Conservation (phyloP, 306 rosid genomes). For the Sophora flavescens region DNA sequence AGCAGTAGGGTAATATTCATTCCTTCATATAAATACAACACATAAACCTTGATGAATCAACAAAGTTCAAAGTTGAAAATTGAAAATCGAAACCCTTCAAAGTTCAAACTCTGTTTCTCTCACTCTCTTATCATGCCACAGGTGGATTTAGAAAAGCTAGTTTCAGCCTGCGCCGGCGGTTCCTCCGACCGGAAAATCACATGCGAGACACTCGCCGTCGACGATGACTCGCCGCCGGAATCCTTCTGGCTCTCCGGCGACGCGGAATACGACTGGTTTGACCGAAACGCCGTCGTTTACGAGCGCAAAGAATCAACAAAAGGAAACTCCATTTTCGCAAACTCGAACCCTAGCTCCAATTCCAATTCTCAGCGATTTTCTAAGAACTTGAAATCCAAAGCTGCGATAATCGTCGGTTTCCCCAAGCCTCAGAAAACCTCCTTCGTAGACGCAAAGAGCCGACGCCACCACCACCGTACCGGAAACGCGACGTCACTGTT, state of each 20-base stretch:
- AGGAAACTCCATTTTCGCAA: constrained; percentile 61
- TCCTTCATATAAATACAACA: constrained; percentile 37
- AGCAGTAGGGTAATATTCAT: background rate
- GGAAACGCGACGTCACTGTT: constrained; percentile 60
- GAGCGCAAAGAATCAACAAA: constrained; percentile 81
- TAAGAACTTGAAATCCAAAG: constrained; percentile 67
- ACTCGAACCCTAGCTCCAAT: constrained; percentile 57
- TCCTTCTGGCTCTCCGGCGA: constrained; percentile 93
- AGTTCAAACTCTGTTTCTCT: constrained; percentile 6
- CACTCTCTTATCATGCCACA: constrained; percentile 65
- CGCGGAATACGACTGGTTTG: constrained; percentile 91
- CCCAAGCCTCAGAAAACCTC: constrained; percentile 83
- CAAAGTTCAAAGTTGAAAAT: constrained; percentile 1
- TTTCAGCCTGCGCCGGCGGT: constrained; percentile 76
- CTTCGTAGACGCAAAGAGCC: constrained; percentile 60
- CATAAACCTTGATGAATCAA: constrained; percentile 17
- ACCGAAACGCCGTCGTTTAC: constrained; percentile 79
- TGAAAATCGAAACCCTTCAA: background rate
- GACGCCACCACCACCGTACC: constrained; percentile 55
- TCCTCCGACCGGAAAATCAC: constrained; percentile 69
- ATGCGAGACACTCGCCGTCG: constrained; percentile 62
- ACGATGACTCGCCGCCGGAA: constrained; percentile 76
- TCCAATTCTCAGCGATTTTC: constrained; percentile 83
- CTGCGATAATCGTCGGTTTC: constrained; percentile 70
- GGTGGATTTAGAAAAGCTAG: constrained; percentile 83